These are phyloP conservation scores for Trapa bicornis DNA, from an alignment of 345 rosid species.

Conservation along the genomic window DNA sequence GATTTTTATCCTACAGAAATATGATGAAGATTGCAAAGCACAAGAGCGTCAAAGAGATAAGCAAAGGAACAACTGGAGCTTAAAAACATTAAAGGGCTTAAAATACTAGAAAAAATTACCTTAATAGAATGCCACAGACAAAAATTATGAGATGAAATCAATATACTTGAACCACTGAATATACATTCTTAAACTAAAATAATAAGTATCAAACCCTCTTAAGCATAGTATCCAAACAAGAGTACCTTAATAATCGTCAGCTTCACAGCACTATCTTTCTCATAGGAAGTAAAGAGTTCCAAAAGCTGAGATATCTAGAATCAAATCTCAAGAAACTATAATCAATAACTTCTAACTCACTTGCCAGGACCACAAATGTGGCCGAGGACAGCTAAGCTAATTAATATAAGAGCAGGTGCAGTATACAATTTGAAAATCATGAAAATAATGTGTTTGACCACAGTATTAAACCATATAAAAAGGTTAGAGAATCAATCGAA, in stretches of 20 bases:
- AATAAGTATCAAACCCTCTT: not conserved
- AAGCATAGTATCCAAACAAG: not conserved
- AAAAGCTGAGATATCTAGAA: slow-evolving; percentile 40
- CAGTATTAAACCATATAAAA: not conserved
- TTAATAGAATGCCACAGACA: not conserved
- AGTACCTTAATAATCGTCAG: slow-evolving; percentile 60
- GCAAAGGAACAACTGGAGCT: not conserved
- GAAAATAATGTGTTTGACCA: not conserved
- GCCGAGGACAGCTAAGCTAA: not conserved
- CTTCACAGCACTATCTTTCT: slow-evolving; percentile 47
- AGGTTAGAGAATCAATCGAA: not conserved
- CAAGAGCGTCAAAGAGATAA: not conserved
- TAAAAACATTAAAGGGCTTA: not conserved
- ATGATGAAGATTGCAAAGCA: not conserved
- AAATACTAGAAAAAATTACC: not conserved
- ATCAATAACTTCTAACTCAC: not conserved
- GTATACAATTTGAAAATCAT: not conserved
- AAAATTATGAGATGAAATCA: not conserved
- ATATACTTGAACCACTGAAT: not conserved
- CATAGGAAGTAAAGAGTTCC: slow-evolving; percentile 48
- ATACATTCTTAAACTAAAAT: not conserved
- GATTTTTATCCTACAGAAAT: not conserved
- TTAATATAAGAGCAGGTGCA: not conserved
- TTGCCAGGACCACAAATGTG: not conserved
- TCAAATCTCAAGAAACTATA: not conserved